Evolutionary conservation across 2,329 filamentous ascomycete species (phyloP).

Genomic region (Daldinia eschscholtzii): DNA sequence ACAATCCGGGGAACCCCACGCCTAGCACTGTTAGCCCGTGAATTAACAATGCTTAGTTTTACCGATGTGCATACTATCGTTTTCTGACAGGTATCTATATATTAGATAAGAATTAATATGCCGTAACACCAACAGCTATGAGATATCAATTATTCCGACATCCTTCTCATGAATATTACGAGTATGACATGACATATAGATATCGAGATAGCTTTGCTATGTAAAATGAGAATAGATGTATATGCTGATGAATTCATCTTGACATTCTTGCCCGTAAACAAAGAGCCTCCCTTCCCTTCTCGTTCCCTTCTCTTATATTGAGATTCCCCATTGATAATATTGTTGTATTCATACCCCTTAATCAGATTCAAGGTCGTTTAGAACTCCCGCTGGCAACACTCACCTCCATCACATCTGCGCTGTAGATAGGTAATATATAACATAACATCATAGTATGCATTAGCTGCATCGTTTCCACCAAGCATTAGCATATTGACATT

Average conservation of each 20-base stretch:
- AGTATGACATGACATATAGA: neutral
- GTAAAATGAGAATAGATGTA: neutral
- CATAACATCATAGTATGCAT: neutral
- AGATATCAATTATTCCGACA: neutral
- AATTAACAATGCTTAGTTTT: neutral
- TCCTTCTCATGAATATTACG: neutral
- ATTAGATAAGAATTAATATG: neutral
- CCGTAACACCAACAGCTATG: neutral
- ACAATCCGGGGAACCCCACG: slow-evolving; percentile 5
- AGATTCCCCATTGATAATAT: neutral
- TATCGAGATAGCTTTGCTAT: no score
- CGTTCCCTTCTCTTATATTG: neutral
- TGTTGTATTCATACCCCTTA: neutral
- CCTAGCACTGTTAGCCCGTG: neutral
- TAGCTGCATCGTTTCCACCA: neutral
- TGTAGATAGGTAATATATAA: neutral
- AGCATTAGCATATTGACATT: neutral
- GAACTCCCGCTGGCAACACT: neutral
- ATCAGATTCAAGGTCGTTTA: neutral
- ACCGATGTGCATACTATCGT: neutral
- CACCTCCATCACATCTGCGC: neutral
- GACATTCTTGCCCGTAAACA: neutral
- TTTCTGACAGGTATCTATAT: neutral
- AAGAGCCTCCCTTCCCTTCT: neutral
- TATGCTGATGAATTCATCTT: neutral